Percentiles rank a stretch among this genome's conserved stretches.
phyloP scores from a whole-genome alignment of 2,329 filamentous ascomycete species.

The Colletotrichum sp. region DNA sequence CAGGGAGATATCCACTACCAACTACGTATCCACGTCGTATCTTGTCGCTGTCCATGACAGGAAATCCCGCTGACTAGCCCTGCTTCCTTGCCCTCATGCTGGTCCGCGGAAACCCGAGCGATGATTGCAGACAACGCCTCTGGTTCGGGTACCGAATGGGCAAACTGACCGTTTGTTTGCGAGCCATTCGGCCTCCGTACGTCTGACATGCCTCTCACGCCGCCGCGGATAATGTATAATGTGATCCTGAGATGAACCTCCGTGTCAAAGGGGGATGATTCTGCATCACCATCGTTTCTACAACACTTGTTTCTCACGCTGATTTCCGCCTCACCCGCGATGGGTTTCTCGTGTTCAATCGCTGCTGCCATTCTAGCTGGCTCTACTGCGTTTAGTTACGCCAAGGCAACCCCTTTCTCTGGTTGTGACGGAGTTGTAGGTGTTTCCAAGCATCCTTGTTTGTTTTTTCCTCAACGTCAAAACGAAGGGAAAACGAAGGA shows the following conservation, averaged over 20 bases:
- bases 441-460: accelerated
- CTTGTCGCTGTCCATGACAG: not conserved
- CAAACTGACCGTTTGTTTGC: not conserved
- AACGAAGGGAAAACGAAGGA: accelerated
- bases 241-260: not conserved
- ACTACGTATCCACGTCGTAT: not conserved
- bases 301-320: not conserved
- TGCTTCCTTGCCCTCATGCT: not conserved
- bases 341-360: not conserved
- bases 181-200: not conserved
- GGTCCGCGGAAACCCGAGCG: not conserved
- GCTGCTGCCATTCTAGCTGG: not conserved
- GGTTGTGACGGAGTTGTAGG: not conserved
- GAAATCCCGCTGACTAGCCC: accelerated
- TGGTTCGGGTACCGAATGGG: not conserved
- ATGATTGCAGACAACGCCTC: accelerated
- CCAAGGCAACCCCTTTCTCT: accelerated
- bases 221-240: accelerated
- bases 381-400: not conserved
- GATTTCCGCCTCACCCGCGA: accelerated
- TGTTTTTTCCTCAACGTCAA: not conserved
- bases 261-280: not conserved
- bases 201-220: accelerated
- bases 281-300: not conserved
- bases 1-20: not conserved